phyloP scores from a whole-genome alignment of 2,329 filamentous ascomycete genomes.

The Teratosphaeria nubilosa region DNA sequence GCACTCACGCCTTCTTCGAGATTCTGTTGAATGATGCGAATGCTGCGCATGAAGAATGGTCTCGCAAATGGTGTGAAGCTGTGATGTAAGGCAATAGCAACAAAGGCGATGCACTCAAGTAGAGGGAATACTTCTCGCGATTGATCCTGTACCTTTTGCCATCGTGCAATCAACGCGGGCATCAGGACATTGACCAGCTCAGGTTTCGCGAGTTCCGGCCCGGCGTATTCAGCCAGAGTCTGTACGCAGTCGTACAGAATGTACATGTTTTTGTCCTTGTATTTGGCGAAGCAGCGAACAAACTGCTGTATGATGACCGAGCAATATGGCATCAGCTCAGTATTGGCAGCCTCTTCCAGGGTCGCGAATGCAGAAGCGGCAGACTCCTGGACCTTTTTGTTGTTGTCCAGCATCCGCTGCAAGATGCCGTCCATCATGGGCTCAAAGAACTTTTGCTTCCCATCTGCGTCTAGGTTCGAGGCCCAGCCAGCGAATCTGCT shows the following conservation, averaged over 20 bases:
- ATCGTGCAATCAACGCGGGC: slow-evolving; percentile 82
- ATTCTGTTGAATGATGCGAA: slow-evolving; percentile 84
- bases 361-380: slow-evolving; percentile 93
- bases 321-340: slow-evolving; percentile 72
- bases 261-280: slow-evolving; percentile 99
- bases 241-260: slow-evolving; percentile 98
- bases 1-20: slow-evolving; percentile 70
- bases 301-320: slow-evolving; percentile 86
- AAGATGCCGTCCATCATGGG: slow-evolving; percentile 96
- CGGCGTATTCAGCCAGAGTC: slow-evolving; percentile 86
- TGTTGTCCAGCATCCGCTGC: slow-evolving; percentile 87
- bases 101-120: slow-evolving; percentile 91
- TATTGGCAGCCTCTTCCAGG: slow-evolving; percentile 84
- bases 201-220: slow-evolving; percentile 66
- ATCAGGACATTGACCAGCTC: slow-evolving; percentile 79
- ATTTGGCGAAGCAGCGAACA: slow-evolving; percentile 81
- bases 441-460: slow-evolving; percentile 73
- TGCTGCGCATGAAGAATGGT: slow-evolving; percentile 78
- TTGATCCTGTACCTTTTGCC: slow-evolving; percentile 76
- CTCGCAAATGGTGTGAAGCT: slow-evolving; percentile 76
- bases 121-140: slow-evolving; percentile 90
- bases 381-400: slow-evolving; percentile 96
- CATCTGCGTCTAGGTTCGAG: slow-evolving; percentile 57
- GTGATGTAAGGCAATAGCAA: slow-evolving; percentile 74
- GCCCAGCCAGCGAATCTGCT: slow-evolving; percentile 92